These are phyloP conservation scores for Russula compacta DNA, from an alignment of 768 basidiomycete genomes.

Conservation along the genomic window DNA sequence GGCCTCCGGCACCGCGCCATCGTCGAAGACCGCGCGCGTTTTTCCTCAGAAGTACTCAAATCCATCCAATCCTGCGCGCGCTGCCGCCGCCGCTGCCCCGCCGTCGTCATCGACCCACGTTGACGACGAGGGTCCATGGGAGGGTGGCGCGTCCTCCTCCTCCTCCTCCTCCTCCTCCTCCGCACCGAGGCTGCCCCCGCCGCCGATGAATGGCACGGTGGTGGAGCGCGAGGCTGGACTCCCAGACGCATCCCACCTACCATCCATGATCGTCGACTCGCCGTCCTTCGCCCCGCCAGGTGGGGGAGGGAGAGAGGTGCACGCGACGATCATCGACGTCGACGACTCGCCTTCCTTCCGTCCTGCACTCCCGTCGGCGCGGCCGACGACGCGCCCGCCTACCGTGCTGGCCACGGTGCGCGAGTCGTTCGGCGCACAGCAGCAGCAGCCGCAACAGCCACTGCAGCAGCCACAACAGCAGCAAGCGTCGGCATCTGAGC, in stretches of 20 bases:
- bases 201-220: slow-evolving; percentile 7
- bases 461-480: not conserved
- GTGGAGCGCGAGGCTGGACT: not conserved
- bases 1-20: not conserved
- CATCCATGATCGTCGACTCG: slow-evolving; percentile 15
- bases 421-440: not conserved
- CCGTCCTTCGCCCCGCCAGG: slow-evolving; percentile 15
- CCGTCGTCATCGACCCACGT: not conserved
- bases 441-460: not conserved
- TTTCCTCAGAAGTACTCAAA: slow-evolving; percentile 11
- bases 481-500: not conserved
- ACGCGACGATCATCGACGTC: not conserved
- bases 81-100: too few species aligned
- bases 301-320: not conserved
- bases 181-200: slow-evolving; percentile 20
- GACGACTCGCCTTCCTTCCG: slow-evolving; percentile 24
- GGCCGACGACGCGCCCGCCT: slow-evolving; percentile 17
- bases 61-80: slow-evolving; percentile 21
- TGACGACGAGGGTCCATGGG: not conserved
- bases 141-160: slow-evolving; percentile 17
- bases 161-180: too few species aligned
- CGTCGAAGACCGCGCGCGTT: not conserved
- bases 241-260: not conserved
- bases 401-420: slow-evolving; percentile 21
- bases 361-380: slow-evolving; percentile 2